Evolutionary conservation across 352 stramenopile genomes (phyloP).

Genomic region (Thalassiosira mediterranea): DNA sequence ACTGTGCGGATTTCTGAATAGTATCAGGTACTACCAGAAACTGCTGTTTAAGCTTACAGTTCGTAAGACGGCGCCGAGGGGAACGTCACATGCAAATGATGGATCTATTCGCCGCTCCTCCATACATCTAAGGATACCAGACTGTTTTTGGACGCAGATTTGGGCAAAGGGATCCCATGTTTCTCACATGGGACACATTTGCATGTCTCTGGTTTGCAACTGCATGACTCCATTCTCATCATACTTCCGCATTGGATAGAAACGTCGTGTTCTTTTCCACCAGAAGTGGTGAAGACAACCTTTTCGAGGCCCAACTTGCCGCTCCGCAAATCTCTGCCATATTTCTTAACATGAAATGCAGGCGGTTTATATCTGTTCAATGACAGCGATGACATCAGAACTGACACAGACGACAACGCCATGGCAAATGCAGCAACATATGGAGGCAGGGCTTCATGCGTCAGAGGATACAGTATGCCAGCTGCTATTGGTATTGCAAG

Average conservation of each 20-base stretch:
- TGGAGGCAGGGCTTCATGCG: conserved; percentile 92
- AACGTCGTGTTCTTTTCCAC: conserved; percentile 36
- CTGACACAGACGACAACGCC: conserved; percentile 95
- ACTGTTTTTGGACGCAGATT: conserved; percentile 1
- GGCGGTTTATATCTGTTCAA: conserved; percentile 90
- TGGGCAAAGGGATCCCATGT: conserved; percentile 36
- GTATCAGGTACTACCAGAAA: too few species aligned
- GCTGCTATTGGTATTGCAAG: conserved; percentile 96
- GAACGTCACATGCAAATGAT: too few species aligned
- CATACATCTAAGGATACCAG: conserved; percentile 36
- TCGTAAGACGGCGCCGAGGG: too few species aligned
- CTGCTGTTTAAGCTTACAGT: too few species aligned
- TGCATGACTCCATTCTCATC: conserved; percentile 46
- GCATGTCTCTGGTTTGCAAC: conserved; percentile 49
- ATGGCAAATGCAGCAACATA: conserved; percentile 96
- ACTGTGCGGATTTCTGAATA: too few species aligned
- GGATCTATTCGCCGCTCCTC: conserved; percentile 29
- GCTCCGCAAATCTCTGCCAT: conserved; percentile 46
- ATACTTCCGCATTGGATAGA: conserved; percentile 47
- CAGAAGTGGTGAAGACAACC: conserved; percentile 24
- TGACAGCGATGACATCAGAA: conserved; percentile 93
- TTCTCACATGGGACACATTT: conserved; percentile 48
- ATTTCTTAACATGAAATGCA: conserved; percentile 44
- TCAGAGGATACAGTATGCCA: conserved; percentile 93
- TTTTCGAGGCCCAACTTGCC: conserved; percentile 56